These are phyloP conservation scores for Goffeauzyma gilvescens DNA, from an alignment of 768 basidiomycete genomes.

Conservation along the genomic window DNA sequence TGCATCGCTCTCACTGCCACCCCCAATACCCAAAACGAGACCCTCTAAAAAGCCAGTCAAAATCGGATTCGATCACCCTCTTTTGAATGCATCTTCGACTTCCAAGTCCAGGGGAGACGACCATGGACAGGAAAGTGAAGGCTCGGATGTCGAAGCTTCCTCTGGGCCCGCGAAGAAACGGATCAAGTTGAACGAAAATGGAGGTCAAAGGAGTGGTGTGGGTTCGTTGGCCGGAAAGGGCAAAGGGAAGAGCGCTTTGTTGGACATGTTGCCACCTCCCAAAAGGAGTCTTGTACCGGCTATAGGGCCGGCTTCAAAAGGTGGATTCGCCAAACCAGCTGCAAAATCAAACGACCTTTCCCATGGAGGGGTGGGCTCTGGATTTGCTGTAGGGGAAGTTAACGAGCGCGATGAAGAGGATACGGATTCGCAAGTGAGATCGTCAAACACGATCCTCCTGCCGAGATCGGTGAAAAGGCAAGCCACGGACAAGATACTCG, in stretches of 20 bases:
- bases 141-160: background rate
- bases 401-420: slow-evolving; percentile 6
- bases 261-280: slow-evolving; percentile 28
- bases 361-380: no score
- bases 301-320: background rate
- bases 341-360: slow-evolving; percentile 11
- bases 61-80: slow-evolving; percentile 6
- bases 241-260: slow-evolving; percentile 10
- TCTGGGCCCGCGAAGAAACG: background rate
- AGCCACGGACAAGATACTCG: no score
- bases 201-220: no score
- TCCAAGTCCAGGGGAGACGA: background rate
- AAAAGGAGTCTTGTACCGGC: slow-evolving; percentile 8
- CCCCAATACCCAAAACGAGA: no score
- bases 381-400: no score
- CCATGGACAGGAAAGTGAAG: background rate
- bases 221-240: background rate
- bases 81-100: background rate
- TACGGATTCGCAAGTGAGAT: background rate
- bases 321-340: background rate
- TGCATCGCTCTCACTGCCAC: no score
- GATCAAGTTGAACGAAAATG: background rate
- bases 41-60: slow-evolving; percentile 5
- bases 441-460: slow-evolving; percentile 13
- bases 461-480: slow-evolving; percentile 14